These are phyloP conservation scores for Hypocrella siamensis DNA, from an alignment of 2,329 filamentous ascomycete species.

Conservation along the genomic window DNA sequence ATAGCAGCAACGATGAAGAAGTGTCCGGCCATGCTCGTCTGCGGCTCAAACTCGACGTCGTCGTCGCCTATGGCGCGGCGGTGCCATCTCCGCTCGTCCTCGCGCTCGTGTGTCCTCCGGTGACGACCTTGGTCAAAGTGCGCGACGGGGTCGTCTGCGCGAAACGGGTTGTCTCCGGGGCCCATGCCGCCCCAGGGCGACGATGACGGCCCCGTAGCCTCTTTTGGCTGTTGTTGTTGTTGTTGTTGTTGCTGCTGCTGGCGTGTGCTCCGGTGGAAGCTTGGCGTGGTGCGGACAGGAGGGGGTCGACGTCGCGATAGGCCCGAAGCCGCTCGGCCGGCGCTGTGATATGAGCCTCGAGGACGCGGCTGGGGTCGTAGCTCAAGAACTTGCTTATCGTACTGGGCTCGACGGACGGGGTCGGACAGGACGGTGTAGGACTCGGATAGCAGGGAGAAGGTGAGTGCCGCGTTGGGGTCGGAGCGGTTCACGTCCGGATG, in stretches of 20 bases:
- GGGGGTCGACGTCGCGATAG: slow-evolving; percentile 59
- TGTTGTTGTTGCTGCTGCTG: slow-evolving; percentile 6
- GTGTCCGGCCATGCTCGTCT: slow-evolving; percentile 24
- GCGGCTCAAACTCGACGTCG: slow-evolving; percentile 21
- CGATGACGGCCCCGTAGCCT: no score
- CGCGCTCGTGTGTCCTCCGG: slow-evolving; percentile 53
- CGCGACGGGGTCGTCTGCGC: slow-evolving; percentile 38
- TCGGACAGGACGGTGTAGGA: slow-evolving; percentile 67
- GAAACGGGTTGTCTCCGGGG: not conserved
- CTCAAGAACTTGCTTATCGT: slow-evolving; percentile 56
- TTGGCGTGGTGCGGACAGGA: slow-evolving; percentile 77
- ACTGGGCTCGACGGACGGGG: slow-evolving; percentile 56
- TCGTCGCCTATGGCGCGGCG: slow-evolving; percentile 23
- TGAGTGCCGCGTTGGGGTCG: slow-evolving; percentile 54
- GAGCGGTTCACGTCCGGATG: slow-evolving; percentile 82
- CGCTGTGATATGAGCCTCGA: slow-evolving; percentile 45
- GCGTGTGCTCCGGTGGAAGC: slow-evolving; percentile 65
- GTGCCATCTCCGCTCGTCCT: slow-evolving; percentile 32
- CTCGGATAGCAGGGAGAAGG: slow-evolving; percentile 72
- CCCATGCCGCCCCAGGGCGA: slow-evolving; percentile 33
- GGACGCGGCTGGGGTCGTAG: slow-evolving; percentile 14
- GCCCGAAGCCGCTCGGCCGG: slow-evolving; percentile 65
- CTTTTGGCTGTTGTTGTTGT: not conserved
- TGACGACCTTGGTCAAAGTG: slow-evolving; percentile 70
- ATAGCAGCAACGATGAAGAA: slow-evolving; percentile 36